A percentile compares a stretch with the other conserved stretches of the same genome.
phyloP scores from a whole-genome alignment of 2,329 filamentous ascomycete genomes.

The Dendryphion nanum region DNA sequence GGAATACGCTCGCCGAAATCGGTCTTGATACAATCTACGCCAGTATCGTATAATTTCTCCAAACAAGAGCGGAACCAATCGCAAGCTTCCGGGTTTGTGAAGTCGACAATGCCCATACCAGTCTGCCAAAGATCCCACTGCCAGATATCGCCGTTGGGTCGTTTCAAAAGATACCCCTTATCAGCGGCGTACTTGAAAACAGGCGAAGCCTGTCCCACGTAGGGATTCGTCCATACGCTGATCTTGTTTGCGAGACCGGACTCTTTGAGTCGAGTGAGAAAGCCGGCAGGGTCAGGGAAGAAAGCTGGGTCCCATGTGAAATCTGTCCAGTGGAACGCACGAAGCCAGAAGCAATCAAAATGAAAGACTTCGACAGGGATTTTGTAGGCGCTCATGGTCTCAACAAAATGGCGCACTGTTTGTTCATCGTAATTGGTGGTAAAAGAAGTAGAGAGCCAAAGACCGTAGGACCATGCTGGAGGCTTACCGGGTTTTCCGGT shows the following conservation, averaged over 20 bases:
- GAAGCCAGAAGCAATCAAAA: constrained; percentile 78
- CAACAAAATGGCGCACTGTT: constrained; percentile 66
- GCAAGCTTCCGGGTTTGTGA: constrained; percentile 68
- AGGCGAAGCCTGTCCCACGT: constrained; percentile 67
- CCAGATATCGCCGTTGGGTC: constrained; percentile 67
- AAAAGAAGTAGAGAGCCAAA: constrained; percentile 76
- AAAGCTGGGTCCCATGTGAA: constrained; percentile 68
- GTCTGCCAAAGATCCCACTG: constrained; percentile 78
- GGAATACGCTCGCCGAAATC: constrained; percentile 75
- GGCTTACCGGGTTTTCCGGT: constrained; percentile 65
- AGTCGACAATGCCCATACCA: constrained; percentile 72
- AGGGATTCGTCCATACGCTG: constrained; percentile 76
- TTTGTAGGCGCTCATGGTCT: constrained; percentile 64
- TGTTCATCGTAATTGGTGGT: constrained; percentile 70
- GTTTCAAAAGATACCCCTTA: constrained; percentile 68
- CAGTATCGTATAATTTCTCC: constrained; percentile 63
- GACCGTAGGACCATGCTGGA: constrained; percentile 72
- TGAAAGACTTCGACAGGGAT: constrained; percentile 72
- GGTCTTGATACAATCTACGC: constrained; percentile 72
- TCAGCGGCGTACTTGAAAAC: constrained; percentile 64
- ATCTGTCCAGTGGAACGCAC: constrained; percentile 72
- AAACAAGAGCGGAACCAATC: constrained; percentile 65
- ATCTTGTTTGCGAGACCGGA: constrained; percentile 60
- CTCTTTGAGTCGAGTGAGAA: constrained; percentile 63
- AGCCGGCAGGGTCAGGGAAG: constrained; percentile 66